Evolutionary conservation across 2,329 filamentous ascomycete species (phyloP).

Genomic region (Shiraia sp.): DNA sequence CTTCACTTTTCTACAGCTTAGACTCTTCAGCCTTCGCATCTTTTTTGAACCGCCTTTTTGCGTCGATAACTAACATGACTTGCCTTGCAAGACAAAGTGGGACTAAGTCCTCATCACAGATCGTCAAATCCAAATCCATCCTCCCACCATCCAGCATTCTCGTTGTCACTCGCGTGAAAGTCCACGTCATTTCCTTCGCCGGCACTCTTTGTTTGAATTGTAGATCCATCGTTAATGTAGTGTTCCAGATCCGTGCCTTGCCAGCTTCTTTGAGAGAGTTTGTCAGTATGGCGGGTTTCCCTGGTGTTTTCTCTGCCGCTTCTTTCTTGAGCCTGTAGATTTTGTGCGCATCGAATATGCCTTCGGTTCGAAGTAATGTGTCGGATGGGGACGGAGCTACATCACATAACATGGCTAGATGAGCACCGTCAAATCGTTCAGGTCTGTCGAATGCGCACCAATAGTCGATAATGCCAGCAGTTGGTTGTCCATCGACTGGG

Average conservation of each 20-base stretch:
- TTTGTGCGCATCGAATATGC: slow-evolving; percentile 5
- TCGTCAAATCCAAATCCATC: slow-evolving; percentile 6
- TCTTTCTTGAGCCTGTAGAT: slow-evolving; percentile 3
- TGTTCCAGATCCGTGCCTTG: slow-evolving; percentile 1
- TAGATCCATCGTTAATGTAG: slow-evolving; percentile 4
- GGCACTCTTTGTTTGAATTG: slow-evolving; percentile 3
- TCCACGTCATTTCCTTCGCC: slow-evolving; percentile 1
- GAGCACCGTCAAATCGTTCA: not conserved
- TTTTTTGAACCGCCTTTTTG: slow-evolving; percentile 5
- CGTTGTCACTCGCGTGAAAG: slow-evolving; percentile 1
- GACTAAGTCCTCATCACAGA: slow-evolving; percentile 3
- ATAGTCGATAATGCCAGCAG: slow-evolving; percentile 2
- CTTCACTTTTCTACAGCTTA: not conserved
- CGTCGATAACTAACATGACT: slow-evolving; percentile 4
- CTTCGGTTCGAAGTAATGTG: slow-evolving; percentile 2
- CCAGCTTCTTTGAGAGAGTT: slow-evolving; percentile 3
- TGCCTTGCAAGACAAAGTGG: slow-evolving; percentile 3
- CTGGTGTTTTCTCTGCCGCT: slow-evolving; percentile 1
- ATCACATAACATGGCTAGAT: slow-evolving; percentile 4
- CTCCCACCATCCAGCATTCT: slow-evolving; percentile 3
- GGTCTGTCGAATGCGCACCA: slow-evolving; percentile 4
- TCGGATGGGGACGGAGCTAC: slow-evolving; percentile 4
- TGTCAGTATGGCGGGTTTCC: not conserved
- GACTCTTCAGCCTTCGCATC: not conserved
- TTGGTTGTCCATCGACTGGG: slow-evolving; percentile 1